Evolutionary conservation across 768 basidiomycete genomes (phyloP).

Genomic region (Boletus vinaceobasis): DNA sequence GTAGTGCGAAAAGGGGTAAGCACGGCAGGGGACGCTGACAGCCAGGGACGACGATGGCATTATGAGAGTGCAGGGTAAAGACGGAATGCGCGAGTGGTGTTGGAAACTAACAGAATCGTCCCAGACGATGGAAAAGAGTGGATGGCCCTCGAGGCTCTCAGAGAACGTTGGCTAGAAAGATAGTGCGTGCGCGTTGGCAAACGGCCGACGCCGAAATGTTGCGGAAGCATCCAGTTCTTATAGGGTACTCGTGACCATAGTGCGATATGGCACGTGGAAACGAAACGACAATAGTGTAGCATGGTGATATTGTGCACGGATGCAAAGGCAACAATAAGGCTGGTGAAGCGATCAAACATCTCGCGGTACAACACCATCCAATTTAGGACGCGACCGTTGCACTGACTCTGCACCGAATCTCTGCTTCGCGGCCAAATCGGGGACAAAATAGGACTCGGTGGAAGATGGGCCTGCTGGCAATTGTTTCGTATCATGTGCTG

Average conservation of each 20-base stretch:
- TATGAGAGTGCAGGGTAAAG: background rate
- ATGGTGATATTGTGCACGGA: background rate
- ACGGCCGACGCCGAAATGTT: background rate
- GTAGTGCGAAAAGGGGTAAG: conserved; percentile 10
- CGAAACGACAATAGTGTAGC: background rate
- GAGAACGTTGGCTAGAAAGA: conserved; percentile 16
- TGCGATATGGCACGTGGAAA: background rate
- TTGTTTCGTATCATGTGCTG: background rate
- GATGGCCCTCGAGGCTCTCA: conserved; percentile 20
- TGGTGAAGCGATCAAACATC: background rate
- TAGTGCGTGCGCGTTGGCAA: background rate
- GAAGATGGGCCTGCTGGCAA: background rate
- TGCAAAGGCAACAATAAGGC: conserved; percentile 13
- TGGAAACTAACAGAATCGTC: conserved; percentile 16
- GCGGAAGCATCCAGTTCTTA: conserved; percentile 10
- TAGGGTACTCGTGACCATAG: conserved; percentile 19
- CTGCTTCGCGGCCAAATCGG: background rate
- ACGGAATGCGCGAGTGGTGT: background rate
- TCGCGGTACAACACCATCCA: conserved; percentile 21
- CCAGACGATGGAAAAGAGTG: conserved; percentile 27
- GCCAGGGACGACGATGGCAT: conserved; percentile 10
- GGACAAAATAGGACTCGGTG: background rate
- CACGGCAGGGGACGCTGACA: conserved; percentile 7
- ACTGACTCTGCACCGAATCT: background rate
- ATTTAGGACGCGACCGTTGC: conserved; percentile 5